Base-by-base conservation (phyloP, 148 eudicot genomes). In the Amaranthus cruentus region DNA sequence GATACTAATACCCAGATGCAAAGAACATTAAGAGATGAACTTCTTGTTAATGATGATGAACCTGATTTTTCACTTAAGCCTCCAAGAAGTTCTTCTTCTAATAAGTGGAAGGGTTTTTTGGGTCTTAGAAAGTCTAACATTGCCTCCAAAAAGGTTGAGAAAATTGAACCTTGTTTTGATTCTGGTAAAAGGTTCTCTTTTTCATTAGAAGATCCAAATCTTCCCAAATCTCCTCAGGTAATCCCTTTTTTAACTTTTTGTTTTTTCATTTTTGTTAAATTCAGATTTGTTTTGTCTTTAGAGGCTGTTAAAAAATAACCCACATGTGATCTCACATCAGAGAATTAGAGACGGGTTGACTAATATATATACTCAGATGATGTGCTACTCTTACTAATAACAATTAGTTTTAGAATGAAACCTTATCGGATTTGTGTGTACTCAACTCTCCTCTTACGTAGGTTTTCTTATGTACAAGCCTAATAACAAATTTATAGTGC, bases 71-170 rank as follows among this genome's bases (percentile, higher is more conserved):
- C 87, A 3, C 70, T 73, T 5, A 80, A 89, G 81, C 90, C 94
- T 46, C 94, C 94, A 2, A 90, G 83, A 74, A 80, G 83, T 57
- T 63, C 72, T 11, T 75, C 73, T 70, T 69, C 79, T 64, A 80
- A 81, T 6, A 78, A 88, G 69, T 91, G 94, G 94, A 91, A 87
- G 78, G 97, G 90, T 15, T 75, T 93, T 78, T 67, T 89, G 79
- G 96, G 98, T 28, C 86, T 93, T 15, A 85, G 85, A 66, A 93
- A 93, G 72, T 79, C 88, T 46, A 90, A 93, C 77, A 85, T 83
- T 83, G 90, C 89, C 14, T 87, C 94, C 21, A 93, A 81, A 73
- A 93, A 88, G 59, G 18, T 82, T 60, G 79, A 84, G 57, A 84
- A 78, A 59, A 71, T 53, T 59, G 87, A 82, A 47, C 70, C 72